A percentile compares a stretch with the other conserved stretches of the same genome.
Conservation (phyloP, 1,284 basidiomycete species). For the Naganishia liquefaciens region DNA sequence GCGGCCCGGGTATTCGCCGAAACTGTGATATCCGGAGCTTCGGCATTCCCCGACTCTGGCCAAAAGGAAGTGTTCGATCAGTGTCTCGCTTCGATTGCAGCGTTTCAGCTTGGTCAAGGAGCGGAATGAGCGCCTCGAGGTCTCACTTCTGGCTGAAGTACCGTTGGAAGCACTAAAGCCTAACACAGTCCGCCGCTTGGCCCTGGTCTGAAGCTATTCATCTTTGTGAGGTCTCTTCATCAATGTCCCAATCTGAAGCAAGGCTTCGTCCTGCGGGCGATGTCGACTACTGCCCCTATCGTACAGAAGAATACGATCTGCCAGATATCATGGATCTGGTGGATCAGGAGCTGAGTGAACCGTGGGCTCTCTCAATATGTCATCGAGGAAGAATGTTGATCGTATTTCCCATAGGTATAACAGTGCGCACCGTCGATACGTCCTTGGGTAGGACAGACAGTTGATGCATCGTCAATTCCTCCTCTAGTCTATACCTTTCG, state of each 20-base stretch:
- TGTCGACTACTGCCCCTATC: slow-evolving; percentile 6
- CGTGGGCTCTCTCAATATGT: slow-evolving; percentile 66
- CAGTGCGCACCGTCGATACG: slow-evolving; percentile 28
- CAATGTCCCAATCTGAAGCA: neutral
- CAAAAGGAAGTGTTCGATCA: neutral
- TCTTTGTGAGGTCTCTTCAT: neutral
- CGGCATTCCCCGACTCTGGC: neutral
- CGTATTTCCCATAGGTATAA: slow-evolving; percentile 37
- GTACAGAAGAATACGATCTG: slow-evolving; percentile 66
- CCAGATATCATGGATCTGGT: slow-evolving; percentile 79
- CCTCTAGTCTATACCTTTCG: slow-evolving; percentile 57
- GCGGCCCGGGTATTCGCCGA: slow-evolving; percentile 4
- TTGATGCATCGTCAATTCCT: neutral
- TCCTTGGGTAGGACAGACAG: too few species aligned
- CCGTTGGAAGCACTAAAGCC: neutral
- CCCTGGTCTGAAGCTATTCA: too few species aligned
- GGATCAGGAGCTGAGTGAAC: slow-evolving; percentile 90
- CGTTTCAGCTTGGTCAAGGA: too few species aligned
- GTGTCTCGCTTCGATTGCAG: neutral
- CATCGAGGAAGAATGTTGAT: neutral
- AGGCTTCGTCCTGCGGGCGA: neutral
- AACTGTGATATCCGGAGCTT: neutral
- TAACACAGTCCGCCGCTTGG: too few species aligned
- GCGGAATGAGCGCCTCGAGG: too few species aligned
- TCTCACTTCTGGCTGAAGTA: too few species aligned